These are phyloP conservation scores for Henckelia pumila DNA, from an alignment of 257 asterid genomes.

Conservation along the genomic window DNA sequence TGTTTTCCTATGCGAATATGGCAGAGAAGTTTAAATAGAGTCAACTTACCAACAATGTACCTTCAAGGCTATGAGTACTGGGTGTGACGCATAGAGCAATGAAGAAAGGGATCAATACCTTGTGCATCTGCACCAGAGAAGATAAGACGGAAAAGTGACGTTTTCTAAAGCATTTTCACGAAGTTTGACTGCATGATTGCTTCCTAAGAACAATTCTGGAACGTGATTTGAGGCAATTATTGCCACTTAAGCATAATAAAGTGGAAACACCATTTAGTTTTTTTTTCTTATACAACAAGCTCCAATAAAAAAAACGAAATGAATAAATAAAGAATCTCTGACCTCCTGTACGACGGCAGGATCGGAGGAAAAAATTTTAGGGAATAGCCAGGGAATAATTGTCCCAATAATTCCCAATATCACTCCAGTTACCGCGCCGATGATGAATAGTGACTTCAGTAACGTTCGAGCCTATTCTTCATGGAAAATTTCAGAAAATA, in stretches of 20 bases:
- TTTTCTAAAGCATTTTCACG: not conserved
- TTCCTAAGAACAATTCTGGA: slow-evolving; percentile 8
- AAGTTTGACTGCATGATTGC: not conserved
- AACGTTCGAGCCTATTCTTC: slow-evolving; percentile 68
- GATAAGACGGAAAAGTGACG: not conserved
- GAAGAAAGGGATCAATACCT: slow-evolving; percentile 78
- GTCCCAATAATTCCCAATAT: slow-evolving; percentile 69
- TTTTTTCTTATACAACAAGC: not conserved
- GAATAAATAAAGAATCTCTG: slow-evolving; percentile 34
- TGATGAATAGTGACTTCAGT: slow-evolving; percentile 75
- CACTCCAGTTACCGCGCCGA: slow-evolving; percentile 70
- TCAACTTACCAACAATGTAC: slow-evolving; percentile 70
- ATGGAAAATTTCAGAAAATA: slow-evolving; percentile 17
- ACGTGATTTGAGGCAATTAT: slow-evolving; percentile 8
- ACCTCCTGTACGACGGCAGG: slow-evolving; percentile 73
- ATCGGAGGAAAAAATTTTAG: slow-evolving; percentile 78
- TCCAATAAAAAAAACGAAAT: slow-evolving; percentile 10
- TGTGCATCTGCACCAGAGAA: slow-evolving; percentile 76
- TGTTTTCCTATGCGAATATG: not conserved
- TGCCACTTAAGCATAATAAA: slow-evolving; percentile 13
- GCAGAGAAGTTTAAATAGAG: slow-evolving; percentile 22
- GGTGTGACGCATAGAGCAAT: slow-evolving; percentile 81
- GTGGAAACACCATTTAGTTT: not conserved
- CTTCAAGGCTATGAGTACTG: slow-evolving; percentile 92
- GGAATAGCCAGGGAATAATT: slow-evolving; percentile 80